Evolutionary conservation across 106 monocot genomes (phyloP).

Genomic region (Dioscorea alata): DNA sequence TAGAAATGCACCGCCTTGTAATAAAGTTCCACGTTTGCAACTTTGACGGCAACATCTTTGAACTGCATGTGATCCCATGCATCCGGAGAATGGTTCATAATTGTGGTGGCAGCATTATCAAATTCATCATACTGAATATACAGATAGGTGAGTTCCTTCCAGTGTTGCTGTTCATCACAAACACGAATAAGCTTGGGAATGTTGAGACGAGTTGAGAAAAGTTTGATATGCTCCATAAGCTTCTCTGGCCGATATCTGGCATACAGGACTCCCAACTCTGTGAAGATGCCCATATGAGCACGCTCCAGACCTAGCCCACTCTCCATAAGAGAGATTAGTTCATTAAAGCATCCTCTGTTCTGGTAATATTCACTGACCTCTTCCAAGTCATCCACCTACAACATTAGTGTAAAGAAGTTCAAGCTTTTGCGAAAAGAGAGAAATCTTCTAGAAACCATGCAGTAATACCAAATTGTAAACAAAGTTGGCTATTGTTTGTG

Average conservation of each 20-base stretch:
- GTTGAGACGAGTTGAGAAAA: constrained; percentile 88
- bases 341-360: constrained; percentile 98
- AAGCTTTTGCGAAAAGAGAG: neutral
- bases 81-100: constrained; percentile 98
- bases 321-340: constrained; percentile 98
- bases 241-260: constrained; percentile 91
- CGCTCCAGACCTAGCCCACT: constrained; percentile 95
- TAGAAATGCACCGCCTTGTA: constrained; percentile 99
- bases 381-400: constrained; percentile 96
- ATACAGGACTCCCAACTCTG: constrained; percentile 94
- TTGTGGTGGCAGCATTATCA: constrained; percentile 96
- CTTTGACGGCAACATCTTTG: constrained; percentile 89
- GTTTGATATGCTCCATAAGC: constrained; percentile 98
- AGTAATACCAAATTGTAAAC: too few species aligned
- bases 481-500: too few species aligned
- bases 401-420: neutral
- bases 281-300: constrained; percentile 98
- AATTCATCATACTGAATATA: constrained; percentile 98
- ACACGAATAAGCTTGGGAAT: constrained; percentile 94
- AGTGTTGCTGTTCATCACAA: constrained; percentile 97
- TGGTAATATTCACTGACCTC: constrained; percentile 97
- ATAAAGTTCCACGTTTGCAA: constrained; percentile 96
- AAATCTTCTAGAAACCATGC: too few species aligned
- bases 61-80: constrained; percentile 99
- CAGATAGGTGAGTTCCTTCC: constrained; percentile 92